phyloP scores from a whole-genome alignment of 768 basidiomycete genomes.

The Russula sp. region DNA sequence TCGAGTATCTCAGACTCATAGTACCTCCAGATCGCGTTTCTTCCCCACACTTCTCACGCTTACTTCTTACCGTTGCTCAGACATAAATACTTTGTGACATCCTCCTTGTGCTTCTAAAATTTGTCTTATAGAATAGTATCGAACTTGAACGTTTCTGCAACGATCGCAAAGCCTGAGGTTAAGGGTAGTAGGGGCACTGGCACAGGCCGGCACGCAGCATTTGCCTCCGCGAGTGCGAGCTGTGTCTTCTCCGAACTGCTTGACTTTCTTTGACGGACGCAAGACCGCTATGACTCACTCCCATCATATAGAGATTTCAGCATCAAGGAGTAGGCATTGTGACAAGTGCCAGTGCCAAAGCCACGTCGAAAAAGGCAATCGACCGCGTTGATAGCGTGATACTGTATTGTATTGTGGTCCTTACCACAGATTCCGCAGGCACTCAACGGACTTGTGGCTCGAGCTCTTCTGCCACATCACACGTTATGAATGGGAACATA shows the following conservation, averaged over 20 bases:
- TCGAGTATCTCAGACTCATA: too few relatives aligned
- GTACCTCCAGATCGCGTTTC: too few relatives aligned
- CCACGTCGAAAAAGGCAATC: background rate
- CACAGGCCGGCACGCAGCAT: background rate
- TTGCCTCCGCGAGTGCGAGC: too few relatives aligned
- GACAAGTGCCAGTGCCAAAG: background rate
- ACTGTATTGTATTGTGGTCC: background rate
- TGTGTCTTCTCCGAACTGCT: too few relatives aligned
- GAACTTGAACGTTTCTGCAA: too few relatives aligned
- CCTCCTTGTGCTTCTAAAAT: background rate
- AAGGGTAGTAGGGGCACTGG: background rate
- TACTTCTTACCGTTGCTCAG: too few relatives aligned
- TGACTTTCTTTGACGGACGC: too few relatives aligned
- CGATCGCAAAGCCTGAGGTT: too few relatives aligned
- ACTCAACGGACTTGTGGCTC: conserved; percentile 2
- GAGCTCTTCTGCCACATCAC: conserved; percentile 9
- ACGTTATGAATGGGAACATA: background rate
- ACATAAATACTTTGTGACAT: too few relatives aligned
- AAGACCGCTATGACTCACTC: background rate
- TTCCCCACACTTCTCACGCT: too few relatives aligned
- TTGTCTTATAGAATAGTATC: background rate
- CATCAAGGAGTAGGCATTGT: background rate
- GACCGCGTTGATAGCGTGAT: background rate
- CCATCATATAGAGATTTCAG: background rate
- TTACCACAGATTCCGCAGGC: background rate